These are phyloP conservation scores for Termitomyces sp. DNA, from an alignment of 1,284 basidiomycete species.

Conservation along the genomic window DNA sequence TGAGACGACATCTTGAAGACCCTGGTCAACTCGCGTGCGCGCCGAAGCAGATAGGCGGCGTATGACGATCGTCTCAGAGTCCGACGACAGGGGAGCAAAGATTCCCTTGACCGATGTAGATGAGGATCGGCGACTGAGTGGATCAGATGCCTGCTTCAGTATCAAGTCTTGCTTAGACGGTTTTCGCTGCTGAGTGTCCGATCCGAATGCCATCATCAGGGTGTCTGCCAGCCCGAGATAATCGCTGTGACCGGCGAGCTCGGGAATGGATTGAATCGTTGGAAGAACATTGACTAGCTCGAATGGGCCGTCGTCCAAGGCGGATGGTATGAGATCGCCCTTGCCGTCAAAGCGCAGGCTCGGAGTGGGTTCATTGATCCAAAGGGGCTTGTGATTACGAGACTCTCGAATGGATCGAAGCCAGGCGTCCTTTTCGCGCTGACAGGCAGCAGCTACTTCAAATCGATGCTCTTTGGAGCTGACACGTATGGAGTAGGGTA, in stretches of 20 bases:
- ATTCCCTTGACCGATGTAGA: conserved; percentile 53
- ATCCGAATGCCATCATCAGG: conserved; percentile 24
- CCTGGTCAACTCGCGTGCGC: conserved; percentile 64
- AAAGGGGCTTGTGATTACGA: conserved; percentile 33
- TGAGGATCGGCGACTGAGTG: conserved; percentile 50
- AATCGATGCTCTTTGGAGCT: conserved; percentile 65
- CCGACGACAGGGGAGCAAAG: conserved; percentile 41
- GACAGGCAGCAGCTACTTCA: conserved; percentile 80
- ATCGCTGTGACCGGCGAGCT: conserved; percentile 37
- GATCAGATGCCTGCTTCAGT: conserved; percentile 13
- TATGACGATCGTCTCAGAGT: conserved; percentile 59
- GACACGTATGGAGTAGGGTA: conserved; percentile 79
- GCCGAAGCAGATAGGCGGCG: conserved; percentile 65
- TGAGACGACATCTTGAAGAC: conserved; percentile 65
- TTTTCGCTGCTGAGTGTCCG: conserved; percentile 21
- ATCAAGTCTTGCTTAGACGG: conserved; percentile 9
- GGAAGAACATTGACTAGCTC: conserved; percentile 40
- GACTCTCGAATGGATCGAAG: conserved; percentile 57
- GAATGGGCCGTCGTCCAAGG: conserved; percentile 32
- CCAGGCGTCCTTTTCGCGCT: conserved; percentile 82
- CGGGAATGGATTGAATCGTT: conserved; percentile 60
- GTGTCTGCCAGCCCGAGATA: conserved; percentile 26
- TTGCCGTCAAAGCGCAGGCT: conserved; percentile 47
- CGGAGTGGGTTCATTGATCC: conserved; percentile 56
- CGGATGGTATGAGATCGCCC: conserved; percentile 29